These are phyloP conservation scores for Diversispora epigaea DNA, from an alignment of 192 early-diverging fungal species.

Conservation along the genomic window DNA sequence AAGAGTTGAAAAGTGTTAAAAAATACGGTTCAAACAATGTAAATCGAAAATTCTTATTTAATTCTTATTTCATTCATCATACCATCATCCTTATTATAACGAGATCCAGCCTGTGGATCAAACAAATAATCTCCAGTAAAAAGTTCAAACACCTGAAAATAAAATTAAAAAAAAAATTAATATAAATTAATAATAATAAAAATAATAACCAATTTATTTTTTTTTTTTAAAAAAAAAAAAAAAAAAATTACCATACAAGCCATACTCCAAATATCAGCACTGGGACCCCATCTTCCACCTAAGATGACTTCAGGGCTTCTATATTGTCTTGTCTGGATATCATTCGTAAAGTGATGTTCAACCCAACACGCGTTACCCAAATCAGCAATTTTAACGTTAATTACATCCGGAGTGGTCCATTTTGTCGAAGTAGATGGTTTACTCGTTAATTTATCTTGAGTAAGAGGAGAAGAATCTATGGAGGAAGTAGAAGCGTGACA, in stretches of 20 bases:
- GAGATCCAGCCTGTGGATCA: conserved; percentile 81
- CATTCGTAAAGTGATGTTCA: conserved; percentile 91
- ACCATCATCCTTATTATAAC: conserved; percentile 92
- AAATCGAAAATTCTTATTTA: neutral
- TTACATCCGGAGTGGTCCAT: conserved; percentile 26
- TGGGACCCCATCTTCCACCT: conserved; percentile 80
- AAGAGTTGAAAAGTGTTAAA: neutral
- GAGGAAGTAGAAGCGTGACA: conserved; percentile 22
- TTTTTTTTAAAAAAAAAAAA: too few species aligned
- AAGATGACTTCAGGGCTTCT: conserved; percentile 94
- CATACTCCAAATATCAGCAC: conserved; percentile 91
- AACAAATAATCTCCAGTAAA: conserved; percentile 93
- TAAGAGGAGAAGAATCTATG: neutral
- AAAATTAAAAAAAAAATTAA: neutral
- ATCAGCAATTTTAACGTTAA: conserved; percentile 93
- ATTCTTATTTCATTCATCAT: conserved; percentile 5
- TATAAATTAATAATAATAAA: neutral
- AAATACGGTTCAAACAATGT: neutral
- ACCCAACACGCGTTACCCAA: conserved; percentile 97
- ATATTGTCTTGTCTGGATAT: conserved; percentile 98
- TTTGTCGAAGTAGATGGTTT: conserved; percentile 24
- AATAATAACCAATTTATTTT: neutral
- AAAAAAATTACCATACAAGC: conserved; percentile 73
- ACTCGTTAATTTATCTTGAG: neutral
- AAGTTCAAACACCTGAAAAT: conserved; percentile 74